These are phyloP conservation scores for Silene noctiflora DNA, from an alignment of 179 eudicot species.

Conservation along the genomic window DNA sequence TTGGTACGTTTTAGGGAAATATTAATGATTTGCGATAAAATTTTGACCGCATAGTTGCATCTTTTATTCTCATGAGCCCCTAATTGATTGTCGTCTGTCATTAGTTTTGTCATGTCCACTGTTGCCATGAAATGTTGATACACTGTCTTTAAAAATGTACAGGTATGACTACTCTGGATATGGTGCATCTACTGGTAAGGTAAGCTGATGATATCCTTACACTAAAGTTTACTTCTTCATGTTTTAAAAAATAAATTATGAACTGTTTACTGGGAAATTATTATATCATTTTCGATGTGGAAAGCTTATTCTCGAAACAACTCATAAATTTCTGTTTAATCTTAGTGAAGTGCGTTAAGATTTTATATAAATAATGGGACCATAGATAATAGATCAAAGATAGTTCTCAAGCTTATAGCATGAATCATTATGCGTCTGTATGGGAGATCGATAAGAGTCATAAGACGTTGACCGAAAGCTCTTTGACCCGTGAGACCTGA, in stretches of 20 bases:
- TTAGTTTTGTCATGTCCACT: neutral
- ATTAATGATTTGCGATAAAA: neutral
- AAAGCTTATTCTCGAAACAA: neutral
- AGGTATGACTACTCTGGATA: conserved; percentile 85
- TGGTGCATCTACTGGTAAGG: conserved; percentile 91
- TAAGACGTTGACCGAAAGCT: neutral
- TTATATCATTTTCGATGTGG: neutral
- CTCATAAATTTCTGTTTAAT: neutral
- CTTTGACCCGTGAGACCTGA: no score
- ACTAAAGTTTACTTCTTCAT: neutral
- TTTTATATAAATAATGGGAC: neutral
- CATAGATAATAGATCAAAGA: neutral
- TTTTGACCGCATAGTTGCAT: neutral
- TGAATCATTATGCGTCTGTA: neutral
- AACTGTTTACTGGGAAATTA: neutral
- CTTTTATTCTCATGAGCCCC: neutral
- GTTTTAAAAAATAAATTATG: no score
- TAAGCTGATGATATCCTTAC: conserved; percentile 25
- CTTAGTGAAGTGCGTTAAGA: neutral
- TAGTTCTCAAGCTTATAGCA: conserved; percentile 2
- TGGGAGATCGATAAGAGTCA: neutral
- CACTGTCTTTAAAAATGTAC: conserved; percentile 30
- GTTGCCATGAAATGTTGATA: conserved; percentile 17
- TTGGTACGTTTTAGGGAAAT: neutral
- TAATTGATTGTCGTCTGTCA: neutral